Evolutionary conservation across 2,329 filamentous ascomycete species (phyloP).

Genomic region (Chrysosporium keratinophilum): DNA sequence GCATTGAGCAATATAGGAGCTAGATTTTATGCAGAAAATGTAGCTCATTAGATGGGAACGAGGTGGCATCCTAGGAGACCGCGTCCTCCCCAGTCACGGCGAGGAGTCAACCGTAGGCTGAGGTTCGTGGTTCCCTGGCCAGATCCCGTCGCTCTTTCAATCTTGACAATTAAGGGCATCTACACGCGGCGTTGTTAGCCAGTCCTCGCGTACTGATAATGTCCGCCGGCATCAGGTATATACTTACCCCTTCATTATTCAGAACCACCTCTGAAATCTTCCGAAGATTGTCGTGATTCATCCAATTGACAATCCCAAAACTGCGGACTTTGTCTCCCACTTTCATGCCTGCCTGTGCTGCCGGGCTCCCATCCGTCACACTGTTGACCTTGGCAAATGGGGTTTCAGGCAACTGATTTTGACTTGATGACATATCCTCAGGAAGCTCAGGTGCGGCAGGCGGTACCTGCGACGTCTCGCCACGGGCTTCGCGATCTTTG

Average conservation of each 20-base stretch:
- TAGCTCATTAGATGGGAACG: slow-evolving; percentile 53
- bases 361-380: slow-evolving; percentile 67
- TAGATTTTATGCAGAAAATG: background rate
- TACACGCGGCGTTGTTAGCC: slow-evolving; percentile 29
- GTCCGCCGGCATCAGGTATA: background rate
- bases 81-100: slow-evolving; percentile 77
- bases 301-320: slow-evolving; percentile 74
- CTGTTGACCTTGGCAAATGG: slow-evolving; percentile 86
- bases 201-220: background rate
- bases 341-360: slow-evolving; percentile 68
- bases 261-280: slow-evolving; percentile 86
- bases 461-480: slow-evolving; percentile 16
- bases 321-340: slow-evolving; percentile 69
- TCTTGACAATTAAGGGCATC: slow-evolving; percentile 61
- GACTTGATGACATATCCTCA: background rate
- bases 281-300: slow-evolving; percentile 74
- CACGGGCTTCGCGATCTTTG: slow-evolving; percentile 41
- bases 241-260: slow-evolving; percentile 75
- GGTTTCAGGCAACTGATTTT: slow-evolving; percentile 38
- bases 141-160: slow-evolving; percentile 42
- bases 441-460: background rate
- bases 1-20: no score
- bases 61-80: slow-evolving; percentile 87
- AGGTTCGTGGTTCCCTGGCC: slow-evolving; percentile 45
- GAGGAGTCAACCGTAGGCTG: slow-evolving; percentile 62